Conservation (phyloP, 768 basidiomycete species). For the Mycena haematopus region DNA sequence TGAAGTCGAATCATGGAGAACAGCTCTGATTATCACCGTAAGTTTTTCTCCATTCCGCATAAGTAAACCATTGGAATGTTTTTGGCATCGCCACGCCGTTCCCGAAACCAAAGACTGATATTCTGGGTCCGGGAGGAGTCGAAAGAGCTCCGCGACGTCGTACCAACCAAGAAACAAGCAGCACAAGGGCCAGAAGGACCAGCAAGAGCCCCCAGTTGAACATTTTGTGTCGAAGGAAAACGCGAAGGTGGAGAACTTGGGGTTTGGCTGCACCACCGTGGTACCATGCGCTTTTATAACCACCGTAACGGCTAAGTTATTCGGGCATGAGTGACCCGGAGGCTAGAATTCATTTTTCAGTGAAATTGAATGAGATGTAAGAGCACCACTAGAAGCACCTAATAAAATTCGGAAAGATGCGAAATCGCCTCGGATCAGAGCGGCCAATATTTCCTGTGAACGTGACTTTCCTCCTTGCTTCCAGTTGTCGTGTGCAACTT, state of each 20-base stretch:
- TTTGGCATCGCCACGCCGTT: constrained; percentile 40
- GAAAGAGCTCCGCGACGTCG: constrained; percentile 35
- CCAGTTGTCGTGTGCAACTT: too few relatives aligned
- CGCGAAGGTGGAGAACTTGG: neutral
- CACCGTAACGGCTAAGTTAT: neutral
- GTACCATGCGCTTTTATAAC: neutral
- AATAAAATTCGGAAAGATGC: neutral
- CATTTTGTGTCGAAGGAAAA: neutral
- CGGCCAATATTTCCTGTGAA: neutral
- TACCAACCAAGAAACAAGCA: neutral
- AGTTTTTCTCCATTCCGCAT: constrained; percentile 46
- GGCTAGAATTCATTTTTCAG: neutral
- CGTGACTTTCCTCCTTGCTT: too few relatives aligned
- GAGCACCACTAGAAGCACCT: neutral
- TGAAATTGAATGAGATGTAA: neutral
- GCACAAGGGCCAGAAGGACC: neutral
- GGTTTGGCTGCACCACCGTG: neutral
- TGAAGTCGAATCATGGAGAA: neutral
- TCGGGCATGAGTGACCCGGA: neutral
- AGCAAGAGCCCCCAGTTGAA: neutral
- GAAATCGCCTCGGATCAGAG: neutral
- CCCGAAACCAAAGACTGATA: constrained; percentile 51
- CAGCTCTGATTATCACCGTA: constrained; percentile 41
- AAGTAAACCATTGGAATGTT: constrained; percentile 45
- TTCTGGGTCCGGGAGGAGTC: constrained; percentile 65